phyloP scores from a whole-genome alignment of 768 basidiomycete genomes.

The Leccinum barrowsii region DNA sequence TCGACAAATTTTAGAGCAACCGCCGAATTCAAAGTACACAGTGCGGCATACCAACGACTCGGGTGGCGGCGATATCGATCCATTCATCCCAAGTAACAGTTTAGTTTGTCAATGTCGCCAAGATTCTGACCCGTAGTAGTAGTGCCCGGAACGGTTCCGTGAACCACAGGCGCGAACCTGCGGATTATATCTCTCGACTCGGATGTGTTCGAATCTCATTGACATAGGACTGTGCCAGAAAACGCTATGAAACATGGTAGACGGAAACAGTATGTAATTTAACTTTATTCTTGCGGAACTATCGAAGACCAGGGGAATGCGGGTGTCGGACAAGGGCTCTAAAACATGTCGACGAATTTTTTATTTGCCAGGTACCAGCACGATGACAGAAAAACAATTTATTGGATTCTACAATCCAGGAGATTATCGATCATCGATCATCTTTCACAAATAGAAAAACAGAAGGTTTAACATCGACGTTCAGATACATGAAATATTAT shows the following conservation, averaged over 20 bases:
- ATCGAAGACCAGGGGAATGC: not conserved
- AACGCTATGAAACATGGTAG: not conserved
- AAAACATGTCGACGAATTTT: not conserved
- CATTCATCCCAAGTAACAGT: not conserved
- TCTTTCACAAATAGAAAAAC: too few relatives aligned
- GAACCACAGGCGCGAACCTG: not conserved
- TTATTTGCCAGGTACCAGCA: not conserved
- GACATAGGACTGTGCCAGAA: not conserved
- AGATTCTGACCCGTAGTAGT: not conserved
- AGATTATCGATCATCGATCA: too few relatives aligned
- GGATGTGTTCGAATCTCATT: not conserved
- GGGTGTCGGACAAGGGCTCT: not conserved
- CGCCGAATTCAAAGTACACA: not conserved
- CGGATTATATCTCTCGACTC: not conserved
- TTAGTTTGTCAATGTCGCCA: not conserved
- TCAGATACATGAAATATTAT: too few relatives aligned
- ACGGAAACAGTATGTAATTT: not conserved
- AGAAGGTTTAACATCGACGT: too few relatives aligned
- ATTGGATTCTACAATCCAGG: too few relatives aligned
- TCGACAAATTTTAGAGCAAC: not conserved
- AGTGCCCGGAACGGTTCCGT: not conserved
- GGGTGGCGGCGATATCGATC: not conserved
- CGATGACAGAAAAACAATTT: not conserved
- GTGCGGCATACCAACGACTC: too few relatives aligned
- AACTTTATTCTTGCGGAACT: not conserved